These are phyloP conservation scores for Tylopilus felleus DNA, from an alignment of 768 basidiomycete species.

Conservation along the genomic window DNA sequence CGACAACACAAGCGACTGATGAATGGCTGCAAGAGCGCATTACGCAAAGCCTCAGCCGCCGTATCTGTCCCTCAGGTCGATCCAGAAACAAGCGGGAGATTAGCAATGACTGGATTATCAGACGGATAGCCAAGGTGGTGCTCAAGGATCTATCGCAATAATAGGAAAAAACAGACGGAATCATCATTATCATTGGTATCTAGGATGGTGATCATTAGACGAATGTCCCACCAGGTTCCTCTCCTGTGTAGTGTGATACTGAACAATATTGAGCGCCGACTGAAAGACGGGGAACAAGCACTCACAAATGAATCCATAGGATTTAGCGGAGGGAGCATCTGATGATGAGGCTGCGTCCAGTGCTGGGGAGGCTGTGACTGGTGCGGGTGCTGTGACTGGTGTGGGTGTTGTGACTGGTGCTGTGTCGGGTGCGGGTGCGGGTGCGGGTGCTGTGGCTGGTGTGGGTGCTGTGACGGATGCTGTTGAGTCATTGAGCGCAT, in stretches of 20 bases:
- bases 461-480: slow-evolving; percentile 42
- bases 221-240: slow-evolving; percentile 48
- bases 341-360: slow-evolving; percentile 50
- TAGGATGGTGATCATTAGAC: slow-evolving; percentile 45
- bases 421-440: slow-evolving; percentile 49
- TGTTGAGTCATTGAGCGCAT: slow-evolving; percentile 51
- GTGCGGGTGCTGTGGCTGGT: slow-evolving; percentile 27
- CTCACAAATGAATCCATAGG: slow-evolving; percentile 67
- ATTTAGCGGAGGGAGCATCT: slow-evolving; percentile 44
- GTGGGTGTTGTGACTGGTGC: no score
- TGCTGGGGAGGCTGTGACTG: slow-evolving; percentile 37
- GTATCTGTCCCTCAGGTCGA: slow-evolving; percentile 35
- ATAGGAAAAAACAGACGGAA: slow-evolving; percentile 30
- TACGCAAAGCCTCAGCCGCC: slow-evolving; percentile 39
- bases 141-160: slow-evolving; percentile 46
- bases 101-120: slow-evolving; percentile 44
- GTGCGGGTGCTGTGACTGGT: slow-evolving; percentile 27
- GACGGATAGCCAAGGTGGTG: slow-evolving; percentile 44
- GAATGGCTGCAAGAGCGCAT: slow-evolving; percentile 38
- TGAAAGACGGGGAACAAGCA: slow-evolving; percentile 7
- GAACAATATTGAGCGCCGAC: slow-evolving; percentile 7
- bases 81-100: slow-evolving; percentile 41
- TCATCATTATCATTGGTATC: slow-evolving; percentile 47
- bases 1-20: slow-evolving; percentile 40
- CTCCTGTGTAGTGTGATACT: slow-evolving; percentile 40